Evolutionary conservation across 1,139 yeast species (phyloP).

Genomic region (Hyphopichia pseudoburtonii): DNA sequence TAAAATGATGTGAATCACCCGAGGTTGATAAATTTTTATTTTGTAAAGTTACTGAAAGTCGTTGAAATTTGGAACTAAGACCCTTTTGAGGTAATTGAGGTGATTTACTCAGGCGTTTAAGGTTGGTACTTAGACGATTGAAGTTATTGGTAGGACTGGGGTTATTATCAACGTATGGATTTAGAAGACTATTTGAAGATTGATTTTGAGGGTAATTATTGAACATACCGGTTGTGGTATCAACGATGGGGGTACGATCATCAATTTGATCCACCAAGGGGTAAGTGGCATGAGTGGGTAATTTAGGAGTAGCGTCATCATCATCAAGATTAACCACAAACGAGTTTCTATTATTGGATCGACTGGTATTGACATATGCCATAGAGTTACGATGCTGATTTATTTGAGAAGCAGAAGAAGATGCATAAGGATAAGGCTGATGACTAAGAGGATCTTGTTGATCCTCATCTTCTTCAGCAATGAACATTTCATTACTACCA

Average conservation of each 20-base stretch:
- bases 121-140: background rate
- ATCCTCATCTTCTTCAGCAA: constrained; percentile 8
- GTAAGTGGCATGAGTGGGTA: constrained; percentile 8
- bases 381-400: background rate
- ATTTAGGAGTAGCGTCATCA: constrained; percentile 33
- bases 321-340: constrained; percentile 12
- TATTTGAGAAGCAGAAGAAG: background rate
- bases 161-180: background rate
- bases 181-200: background rate
- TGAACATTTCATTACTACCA: constrained; percentile 9
- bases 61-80: constrained; percentile 37
- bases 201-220: background rate
- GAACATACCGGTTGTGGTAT: constrained; percentile 8
- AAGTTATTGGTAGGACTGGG: background rate
- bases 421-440: constrained; percentile 7
- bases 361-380: background rate
- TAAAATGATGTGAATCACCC: constrained; percentile 42
- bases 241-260: constrained; percentile 33
- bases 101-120: background rate
- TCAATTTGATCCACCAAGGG: constrained; percentile 16
- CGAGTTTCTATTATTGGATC: constrained; percentile 1
- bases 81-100: constrained; percentile 35
- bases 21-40: constrained; percentile 29
- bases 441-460: no score
- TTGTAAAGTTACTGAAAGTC: constrained; percentile 42